A percentile compares a stretch with the other conserved stretches of the same genome.
phyloP scores from a whole-genome alignment of 257 asterid species.

The Fraxinus americana region DNA sequence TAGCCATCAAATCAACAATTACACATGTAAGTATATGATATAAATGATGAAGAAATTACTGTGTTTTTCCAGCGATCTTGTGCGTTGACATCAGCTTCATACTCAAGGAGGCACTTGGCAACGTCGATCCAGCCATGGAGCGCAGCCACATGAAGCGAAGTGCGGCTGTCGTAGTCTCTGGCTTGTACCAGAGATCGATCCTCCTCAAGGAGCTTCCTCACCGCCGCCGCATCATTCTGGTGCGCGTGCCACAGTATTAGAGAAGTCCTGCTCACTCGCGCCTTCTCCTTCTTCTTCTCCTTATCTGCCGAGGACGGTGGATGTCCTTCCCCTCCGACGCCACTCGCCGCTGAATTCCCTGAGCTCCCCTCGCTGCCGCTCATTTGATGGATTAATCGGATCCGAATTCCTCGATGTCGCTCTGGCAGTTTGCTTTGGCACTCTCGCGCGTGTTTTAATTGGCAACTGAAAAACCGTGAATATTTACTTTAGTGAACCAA shows the following conservation, averaged over 20 bases:
- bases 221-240: slow-evolving; percentile 77
- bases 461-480: slow-evolving; percentile 26
- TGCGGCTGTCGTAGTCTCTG: slow-evolving; percentile 81
- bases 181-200: slow-evolving; percentile 80
- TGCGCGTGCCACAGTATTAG: slow-evolving; percentile 92
- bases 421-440: slow-evolving; percentile 7
- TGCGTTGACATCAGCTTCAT: slow-evolving; percentile 87
- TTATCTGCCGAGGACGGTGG: slow-evolving; percentile 31
- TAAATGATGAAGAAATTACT: slow-evolving; percentile 33
- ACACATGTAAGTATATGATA: slow-evolving; percentile 7
- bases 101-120: slow-evolving; percentile 72
- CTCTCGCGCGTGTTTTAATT: slow-evolving; percentile 33
- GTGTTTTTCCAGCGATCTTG: slow-evolving; percentile 99
- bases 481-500: background rate
- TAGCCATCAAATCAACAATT: slow-evolving; percentile 12
- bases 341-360: slow-evolving; percentile 35
- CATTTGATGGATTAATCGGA: slow-evolving; percentile 40
- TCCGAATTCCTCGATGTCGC: slow-evolving; percentile 17
- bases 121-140: slow-evolving; percentile 94
- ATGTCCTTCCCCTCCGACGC: slow-evolving; percentile 44
- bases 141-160: slow-evolving; percentile 96
- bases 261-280: slow-evolving; percentile 87
- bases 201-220: slow-evolving; percentile 84
- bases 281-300: slow-evolving; percentile 74
- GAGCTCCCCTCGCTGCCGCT: slow-evolving; percentile 83